Base-by-base conservation (phyloP, 306 rosid species). In the Dicorynia guianensis region DNA sequence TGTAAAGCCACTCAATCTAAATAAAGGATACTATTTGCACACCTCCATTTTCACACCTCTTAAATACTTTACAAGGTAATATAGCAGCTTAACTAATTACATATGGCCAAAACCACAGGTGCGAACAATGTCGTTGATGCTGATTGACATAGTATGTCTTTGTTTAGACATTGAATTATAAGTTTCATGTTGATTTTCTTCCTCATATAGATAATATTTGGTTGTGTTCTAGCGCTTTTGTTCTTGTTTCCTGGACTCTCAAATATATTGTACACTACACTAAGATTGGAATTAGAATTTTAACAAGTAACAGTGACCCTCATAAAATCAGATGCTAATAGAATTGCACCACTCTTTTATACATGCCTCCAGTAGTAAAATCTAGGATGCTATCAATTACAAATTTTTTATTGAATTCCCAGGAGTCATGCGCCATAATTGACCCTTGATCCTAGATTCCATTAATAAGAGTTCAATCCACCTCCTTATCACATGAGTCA, bases 241-340 rank as follows among this genome's bases (percentile, higher is more conserved):
- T 69, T 75, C 48, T 70, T 38, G 30, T 63, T 69, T 63, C 57
- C 57, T 44, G n/a, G 56, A 50, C 66, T 61, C 60, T 62, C 52
- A 33, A 66, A 38, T 10, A 59, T 6, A 7, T 60, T 38, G 47
- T n/a, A 42, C 75, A 46, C n/a, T 0, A 14, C 54, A 63, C 40
- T n/a, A 72, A 63, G 46, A 50, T 61, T 17, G 40, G 35, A 44
- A 77, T 50, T 77, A 67, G 50, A 18, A 58, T 43, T 54, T 58
- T 42, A 62, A 30, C 61, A 36, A 20, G 40, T 7, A 49, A 47
- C 71, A 14, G 30, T 47, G 40, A 34, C 5, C 48, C 63, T 50
- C n/a, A 66, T 43, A 15, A 76, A 81, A 39, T 72, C 68, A 10
- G 30, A 49, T 33, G 42, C 71, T 49, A 33, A 61, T 40, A 56